Conservation (phyloP, 257 asterid species). For the Ligustrum vulgare region DNA sequence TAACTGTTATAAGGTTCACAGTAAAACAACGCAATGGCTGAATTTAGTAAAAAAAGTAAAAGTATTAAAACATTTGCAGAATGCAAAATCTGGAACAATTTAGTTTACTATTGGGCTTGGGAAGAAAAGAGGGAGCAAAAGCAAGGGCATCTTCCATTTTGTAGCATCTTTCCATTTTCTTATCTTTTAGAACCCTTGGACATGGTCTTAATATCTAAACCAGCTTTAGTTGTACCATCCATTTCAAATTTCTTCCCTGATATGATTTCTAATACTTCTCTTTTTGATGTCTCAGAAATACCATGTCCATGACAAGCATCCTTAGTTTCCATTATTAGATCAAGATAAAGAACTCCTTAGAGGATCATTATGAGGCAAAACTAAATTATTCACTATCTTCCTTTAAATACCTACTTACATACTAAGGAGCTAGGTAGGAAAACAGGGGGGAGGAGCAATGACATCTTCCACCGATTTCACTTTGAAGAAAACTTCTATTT, state of each 20-base stretch:
- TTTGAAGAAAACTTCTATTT: too few species aligned
- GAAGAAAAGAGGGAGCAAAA: slow-evolving; percentile 16
- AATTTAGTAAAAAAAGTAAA: background rate
- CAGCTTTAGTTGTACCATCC: background rate
- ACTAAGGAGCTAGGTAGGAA: too few species aligned
- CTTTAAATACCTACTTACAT: too few species aligned
- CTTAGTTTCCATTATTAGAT: background rate
- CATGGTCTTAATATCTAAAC: too few species aligned
- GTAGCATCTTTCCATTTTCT: background rate
- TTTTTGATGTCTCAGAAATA: background rate
- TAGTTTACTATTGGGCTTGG: background rate
- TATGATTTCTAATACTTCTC: background rate
- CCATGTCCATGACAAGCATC: background rate
- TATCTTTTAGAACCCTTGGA: background rate
- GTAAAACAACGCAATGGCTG: background rate
- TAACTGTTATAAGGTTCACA: too few species aligned
- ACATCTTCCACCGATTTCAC: too few species aligned
- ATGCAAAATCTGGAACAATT: background rate
- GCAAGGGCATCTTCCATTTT: background rate
- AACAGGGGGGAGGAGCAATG: too few species aligned
- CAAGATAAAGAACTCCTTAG: background rate
- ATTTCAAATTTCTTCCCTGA: background rate
- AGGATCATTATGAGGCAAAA: background rate
- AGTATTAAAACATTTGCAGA: background rate
- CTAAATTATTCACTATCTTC: too few species aligned